Conservation (phyloP, 208 protist genomes). For the Zelonia costaricensis region DNA sequence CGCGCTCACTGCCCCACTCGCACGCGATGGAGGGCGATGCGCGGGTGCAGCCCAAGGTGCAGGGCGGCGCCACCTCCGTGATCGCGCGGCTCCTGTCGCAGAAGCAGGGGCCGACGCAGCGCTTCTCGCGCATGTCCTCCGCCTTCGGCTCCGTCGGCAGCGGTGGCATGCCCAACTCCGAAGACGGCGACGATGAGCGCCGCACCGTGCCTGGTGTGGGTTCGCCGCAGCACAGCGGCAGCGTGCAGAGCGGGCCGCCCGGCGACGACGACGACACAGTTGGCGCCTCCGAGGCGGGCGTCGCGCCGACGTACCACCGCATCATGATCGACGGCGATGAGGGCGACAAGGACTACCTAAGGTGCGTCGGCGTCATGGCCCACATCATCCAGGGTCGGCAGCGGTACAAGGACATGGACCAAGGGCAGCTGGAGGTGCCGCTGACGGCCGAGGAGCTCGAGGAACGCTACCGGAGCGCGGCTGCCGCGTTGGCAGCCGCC, state of each 20-base stretch:
- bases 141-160: constrained; percentile 6
- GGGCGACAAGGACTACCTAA: constrained; percentile 68
- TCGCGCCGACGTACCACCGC: constrained; percentile 53
- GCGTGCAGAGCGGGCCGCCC: neutral
- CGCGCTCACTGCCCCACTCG: neutral
- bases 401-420: constrained; percentile 73
- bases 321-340: constrained; percentile 82
- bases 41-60: constrained; percentile 3
- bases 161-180: neutral
- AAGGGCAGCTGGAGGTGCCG: constrained; percentile 54
- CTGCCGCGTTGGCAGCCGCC: neutral
- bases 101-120: neutral
- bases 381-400: constrained; percentile 61
- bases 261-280: neutral
- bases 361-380: constrained; percentile 73
- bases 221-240: too few relatives aligned
- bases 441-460: constrained; percentile 38
- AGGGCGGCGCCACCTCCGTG: constrained; percentile 20
- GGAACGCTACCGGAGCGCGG: constrained; percentile 1
- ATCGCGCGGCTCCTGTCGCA: constrained; percentile 20
- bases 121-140: constrained; percentile 16
- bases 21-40: constrained; percentile 13
- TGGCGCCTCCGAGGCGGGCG: constrained; percentile 1
- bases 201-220: too few relatives aligned
- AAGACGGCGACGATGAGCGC: neutral